Evolutionary conservation across 2,329 filamentous ascomycete species (phyloP).

Genomic region (Salinomyces thailandicus): DNA sequence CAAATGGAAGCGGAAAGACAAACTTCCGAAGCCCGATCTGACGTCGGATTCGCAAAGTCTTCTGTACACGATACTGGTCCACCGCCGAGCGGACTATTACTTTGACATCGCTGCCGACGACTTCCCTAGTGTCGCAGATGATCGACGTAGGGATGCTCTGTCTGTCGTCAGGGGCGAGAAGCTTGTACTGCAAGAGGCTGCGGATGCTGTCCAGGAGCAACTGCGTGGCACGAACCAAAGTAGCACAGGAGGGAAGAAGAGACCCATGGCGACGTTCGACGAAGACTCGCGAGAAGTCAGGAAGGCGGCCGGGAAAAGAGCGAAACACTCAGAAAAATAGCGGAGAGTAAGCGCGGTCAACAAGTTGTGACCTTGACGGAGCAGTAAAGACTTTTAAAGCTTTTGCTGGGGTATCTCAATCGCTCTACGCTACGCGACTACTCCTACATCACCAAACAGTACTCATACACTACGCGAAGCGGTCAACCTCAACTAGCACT

Average conservation of each 20-base stretch:
- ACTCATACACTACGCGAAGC: neutral
- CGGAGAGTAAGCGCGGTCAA: too few species aligned
- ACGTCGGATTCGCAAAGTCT: constrained; percentile 29
- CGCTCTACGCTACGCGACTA: too few species aligned
- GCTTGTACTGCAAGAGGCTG: constrained; percentile 49
- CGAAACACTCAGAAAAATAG: too few species aligned
- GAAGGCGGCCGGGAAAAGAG: too few species aligned
- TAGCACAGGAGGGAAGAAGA: neutral
- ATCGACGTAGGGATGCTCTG: constrained; percentile 41
- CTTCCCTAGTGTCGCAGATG: neutral
- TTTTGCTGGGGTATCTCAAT: too few species aligned
- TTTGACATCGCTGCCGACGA: neutral
- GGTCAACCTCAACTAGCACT: neutral
- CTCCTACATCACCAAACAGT: neutral
- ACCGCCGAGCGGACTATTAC: constrained; percentile 38
- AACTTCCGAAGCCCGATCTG: constrained; percentile 32
- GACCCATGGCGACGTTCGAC: neutral
- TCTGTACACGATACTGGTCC: constrained; percentile 30
- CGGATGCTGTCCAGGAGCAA: constrained; percentile 8
- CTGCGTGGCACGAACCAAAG: neutral
- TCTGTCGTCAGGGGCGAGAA: constrained; percentile 64
- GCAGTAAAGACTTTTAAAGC: too few species aligned
- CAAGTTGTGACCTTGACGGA: too few species aligned
- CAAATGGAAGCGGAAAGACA: constrained; percentile 31
- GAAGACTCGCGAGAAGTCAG: too few species aligned